Base-by-base conservation (phyloP, 176 grass and related monocot species). In the Poa annua region DNA sequence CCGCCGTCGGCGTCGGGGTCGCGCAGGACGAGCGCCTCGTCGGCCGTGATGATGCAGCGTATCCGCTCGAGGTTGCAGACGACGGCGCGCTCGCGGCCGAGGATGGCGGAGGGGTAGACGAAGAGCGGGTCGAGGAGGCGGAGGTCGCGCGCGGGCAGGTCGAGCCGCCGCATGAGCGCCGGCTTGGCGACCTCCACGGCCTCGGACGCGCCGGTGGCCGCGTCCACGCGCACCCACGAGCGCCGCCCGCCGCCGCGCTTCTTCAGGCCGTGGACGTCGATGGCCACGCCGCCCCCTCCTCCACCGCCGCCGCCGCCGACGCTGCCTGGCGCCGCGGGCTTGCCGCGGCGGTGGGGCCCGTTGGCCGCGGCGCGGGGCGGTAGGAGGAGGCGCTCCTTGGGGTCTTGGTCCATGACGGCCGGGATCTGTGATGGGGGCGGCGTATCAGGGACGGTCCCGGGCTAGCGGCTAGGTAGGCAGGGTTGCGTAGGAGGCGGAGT, bases 61-160 rank as follows among this genome's bases (percentile, higher is more conserved):
- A 97, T 83, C 76, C 83, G 78, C 87, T 97, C 94, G 29, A 97
- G 87, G 88, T 97, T 97, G 80, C 88, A 91, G 55, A 97, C 94
- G 54, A 97, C 75, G 63, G 94, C 94, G 62, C 88, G 85, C 94
- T 93, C 94, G n/a, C 94, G 75, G 45, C 94, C 94, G 25, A 97
- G 91, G 74, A 97, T 93, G 24, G 91, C 86, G 22, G 89, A 93
- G 5, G 94, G 94, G 84, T 93, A 97, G 24, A 97, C 89, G 79
- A 97, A 93, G 78, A 97, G 89, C 35, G 94, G 94, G 75, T 97
- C 94, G 74, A 97, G 91, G 78, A 97, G 91, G 82, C 94, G 94
- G 56, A 97, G 94, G 71, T 97, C 94, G 72, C 94, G 87, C n/a
- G 94, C 89, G 15, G 94, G 94, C 57, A 97, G 87, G 85, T 97